Evolutionary conservation across 2,329 filamentous ascomycete genomes (phyloP), one percentile per base, ranked within the genome.

Genomic region (Sarocladium brachiariae): DNA sequence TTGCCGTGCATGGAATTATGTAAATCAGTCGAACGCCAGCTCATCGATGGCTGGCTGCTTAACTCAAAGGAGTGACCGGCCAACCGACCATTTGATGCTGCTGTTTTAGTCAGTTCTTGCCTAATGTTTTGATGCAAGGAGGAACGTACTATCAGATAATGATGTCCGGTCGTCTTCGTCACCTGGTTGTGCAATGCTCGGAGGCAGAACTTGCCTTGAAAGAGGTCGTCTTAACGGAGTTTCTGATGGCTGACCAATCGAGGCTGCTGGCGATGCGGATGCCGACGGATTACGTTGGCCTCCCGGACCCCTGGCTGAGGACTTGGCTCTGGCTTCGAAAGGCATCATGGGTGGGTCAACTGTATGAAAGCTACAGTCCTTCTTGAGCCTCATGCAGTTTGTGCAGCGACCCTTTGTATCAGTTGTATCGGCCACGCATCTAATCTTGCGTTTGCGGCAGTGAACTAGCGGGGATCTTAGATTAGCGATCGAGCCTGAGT

Each of bases 331-430:
- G 18, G 66, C 58, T 21, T 77, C 70, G 39, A 70, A 63, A 9
- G 76, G 74, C 23, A 78, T 80, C 23, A 78, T 80, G 57, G 81
- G 78, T 63, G 90, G 87, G 56, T 96, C 90, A 19, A 96, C 91
- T 1, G 91, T 88, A 59, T 84, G 87, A 69, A 95, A 97, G 63
- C 86, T 89, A 69, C 92, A 97, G 57, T 96, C 89, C 63, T 95
- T 96, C 68, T 95, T 95, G 63, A 97, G 72, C 43, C 90, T 83
- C 61, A 96, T 95, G 69, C 92, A 97, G 71, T 95, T 96, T 56
- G 86, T 81, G 69, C 92, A 97, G 56, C 90, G 84, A 41, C 84
- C 83, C 61, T 88, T 81, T 9, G 76, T 65, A 58, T 95, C 89
- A 56, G 84, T 82, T 46, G 81, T 76, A 8, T 87, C 82, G 38